Evolutionary conservation across 2,329 filamentous ascomycete genomes (phyloP), one percentile per base, ranked within the genome.

Genomic region (Cladosporium sp.): DNA sequence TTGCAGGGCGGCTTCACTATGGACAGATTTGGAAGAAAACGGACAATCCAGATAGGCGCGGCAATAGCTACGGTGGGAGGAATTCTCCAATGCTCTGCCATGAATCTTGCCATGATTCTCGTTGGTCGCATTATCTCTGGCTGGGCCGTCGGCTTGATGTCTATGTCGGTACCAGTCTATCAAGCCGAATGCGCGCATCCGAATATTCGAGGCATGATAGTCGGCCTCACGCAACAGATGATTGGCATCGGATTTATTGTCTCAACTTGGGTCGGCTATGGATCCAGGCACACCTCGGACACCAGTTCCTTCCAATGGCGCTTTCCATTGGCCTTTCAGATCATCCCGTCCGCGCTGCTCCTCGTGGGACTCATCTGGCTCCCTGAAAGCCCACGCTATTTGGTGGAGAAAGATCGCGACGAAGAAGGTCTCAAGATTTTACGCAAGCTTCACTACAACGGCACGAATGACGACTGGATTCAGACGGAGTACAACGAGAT

Each of bases 141-240:
- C 4, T 78, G 82, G 66, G 83, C 82, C 3, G 80, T 85, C 44
- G 83, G 82, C 10, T 68, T 82, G 17, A 77, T 85, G 62, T 81
- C 78, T 17, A 84, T 83, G 66, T 81, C 80, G 3, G 81, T 87
- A 2, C 85, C 84, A 3, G 78, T 83, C 34, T 87, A 87, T 66
- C 83, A 86, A 58, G 81, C 83, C 9, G 85, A 87, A 66, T 79
- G 82, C 55, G 83, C 84, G 0, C 77, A 83, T 62, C 64, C 83
- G 0, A 79, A 79, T 2, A 83, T 80, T 54, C 78, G 84, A 64
- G 83, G 83, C 63, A 73, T 83, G 24, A 77, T 84, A 3, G 81
- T 82, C 6, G 82, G 82, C 13, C 72, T 83, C 8, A 77, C 80
- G 0, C 82, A 83, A 60, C 81, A 84, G 60, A 80, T 81, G 77